Evolutionary conservation across 2,329 filamentous ascomycete genomes (phyloP).

Genomic region (Exophiala aquamarina): DNA sequence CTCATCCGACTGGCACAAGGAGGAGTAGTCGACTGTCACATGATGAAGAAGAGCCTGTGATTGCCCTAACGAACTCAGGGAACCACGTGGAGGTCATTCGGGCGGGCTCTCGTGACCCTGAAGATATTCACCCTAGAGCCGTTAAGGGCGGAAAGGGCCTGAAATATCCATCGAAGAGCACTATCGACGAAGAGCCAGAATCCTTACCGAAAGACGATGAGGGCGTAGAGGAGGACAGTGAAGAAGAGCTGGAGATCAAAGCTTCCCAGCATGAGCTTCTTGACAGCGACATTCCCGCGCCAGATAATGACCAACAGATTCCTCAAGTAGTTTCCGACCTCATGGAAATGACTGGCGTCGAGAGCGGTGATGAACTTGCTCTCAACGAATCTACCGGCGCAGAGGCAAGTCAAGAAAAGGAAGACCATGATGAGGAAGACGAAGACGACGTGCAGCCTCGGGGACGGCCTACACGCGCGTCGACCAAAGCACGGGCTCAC

Average conservation of each 20-base stretch:
- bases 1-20: conserved; percentile 32
- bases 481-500: conserved; percentile 32
- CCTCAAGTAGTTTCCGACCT: conserved; percentile 26
- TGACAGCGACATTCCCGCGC: conserved; percentile 38
- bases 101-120: conserved; percentile 54
- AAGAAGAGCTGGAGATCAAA: conserved; percentile 34
- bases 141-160: conserved; percentile 45
- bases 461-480: conserved; percentile 39
- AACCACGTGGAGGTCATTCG: conserved; percentile 56
- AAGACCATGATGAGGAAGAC: conserved; percentile 45
- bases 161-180: conserved; percentile 38
- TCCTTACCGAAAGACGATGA: conserved; percentile 34
- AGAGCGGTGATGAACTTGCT: conserved; percentile 33
- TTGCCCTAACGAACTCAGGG: conserved; percentile 60
- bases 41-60: conserved; percentile 55
- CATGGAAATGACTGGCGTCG: conserved; percentile 24
- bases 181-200: conserved; percentile 43
- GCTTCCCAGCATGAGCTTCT: conserved; percentile 43
- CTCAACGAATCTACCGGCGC: conserved; percentile 43
- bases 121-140: conserved; percentile 42
- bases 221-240: conserved; percentile 25
- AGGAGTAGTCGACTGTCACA: conserved; percentile 61
- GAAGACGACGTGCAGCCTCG: conserved; percentile 55
- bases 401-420: conserved; percentile 37
- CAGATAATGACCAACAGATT: conserved; percentile 30